Evolutionary conservation across 2,329 filamentous ascomycete genomes (phyloP).

Genomic region (Colletotrichum lentis): DNA sequence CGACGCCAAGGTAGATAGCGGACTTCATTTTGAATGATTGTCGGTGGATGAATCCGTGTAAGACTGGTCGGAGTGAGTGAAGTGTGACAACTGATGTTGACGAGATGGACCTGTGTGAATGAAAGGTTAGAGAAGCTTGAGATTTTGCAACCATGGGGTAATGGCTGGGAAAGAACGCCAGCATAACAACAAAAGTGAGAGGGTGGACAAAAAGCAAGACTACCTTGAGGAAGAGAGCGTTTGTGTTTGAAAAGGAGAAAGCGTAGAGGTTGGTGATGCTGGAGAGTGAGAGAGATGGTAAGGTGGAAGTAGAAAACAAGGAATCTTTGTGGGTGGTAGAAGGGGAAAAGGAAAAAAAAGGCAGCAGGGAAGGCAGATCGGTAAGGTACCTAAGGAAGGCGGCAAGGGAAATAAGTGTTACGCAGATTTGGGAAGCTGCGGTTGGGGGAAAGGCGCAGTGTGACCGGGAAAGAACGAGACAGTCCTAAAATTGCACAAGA

Average conservation of each 20-base stretch:
- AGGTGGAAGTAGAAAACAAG: conserved; percentile 17
- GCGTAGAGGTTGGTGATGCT: not conserved
- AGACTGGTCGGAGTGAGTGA: conserved; percentile 22
- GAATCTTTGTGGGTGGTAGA: conserved; percentile 1
- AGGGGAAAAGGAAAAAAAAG: conserved; percentile 14
- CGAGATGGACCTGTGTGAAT: conserved; percentile 11
- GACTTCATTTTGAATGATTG: conserved; percentile 35
- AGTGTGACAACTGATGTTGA: not conserved
- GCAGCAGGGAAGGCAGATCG: not conserved
- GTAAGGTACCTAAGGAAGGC: not conserved
- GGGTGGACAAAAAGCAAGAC: not conserved
- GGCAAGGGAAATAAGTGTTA: conserved; percentile 25
- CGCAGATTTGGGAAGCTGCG: conserved; percentile 24
- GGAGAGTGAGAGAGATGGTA: not conserved
- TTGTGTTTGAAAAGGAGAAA: not conserved
- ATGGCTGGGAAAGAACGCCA: not conserved
- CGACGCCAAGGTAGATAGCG: conserved; percentile 37
- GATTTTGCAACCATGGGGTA: no score
- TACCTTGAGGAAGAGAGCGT: conserved; percentile 20
- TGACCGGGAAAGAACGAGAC: conserved; percentile 23
- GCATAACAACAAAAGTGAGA: not conserved
- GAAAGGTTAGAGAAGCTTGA: conserved; percentile 4
- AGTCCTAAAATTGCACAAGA: conserved; percentile 13
- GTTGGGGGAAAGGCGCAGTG: conserved; percentile 26
- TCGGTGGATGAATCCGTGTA: conserved; percentile 10